phyloP scores from a whole-genome alignment of 768 basidiomycete species.

The Mycena crocata region DNA sequence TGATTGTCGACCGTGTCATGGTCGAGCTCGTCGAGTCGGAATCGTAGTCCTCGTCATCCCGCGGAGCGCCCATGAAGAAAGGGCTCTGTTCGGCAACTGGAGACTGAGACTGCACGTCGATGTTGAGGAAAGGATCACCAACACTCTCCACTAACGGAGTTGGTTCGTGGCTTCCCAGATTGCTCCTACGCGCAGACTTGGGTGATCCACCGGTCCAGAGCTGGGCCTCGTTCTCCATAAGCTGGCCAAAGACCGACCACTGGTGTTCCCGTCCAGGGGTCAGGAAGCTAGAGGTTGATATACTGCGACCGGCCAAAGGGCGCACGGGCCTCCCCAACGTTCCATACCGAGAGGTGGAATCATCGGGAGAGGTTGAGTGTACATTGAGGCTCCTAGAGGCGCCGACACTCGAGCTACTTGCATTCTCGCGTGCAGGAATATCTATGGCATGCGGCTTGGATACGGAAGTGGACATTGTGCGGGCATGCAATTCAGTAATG shows the following conservation, averaged over 20 bases:
- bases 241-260: constrained; percentile 78
- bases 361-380: constrained; percentile 7
- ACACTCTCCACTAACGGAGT: constrained; percentile 4
- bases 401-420: background rate
- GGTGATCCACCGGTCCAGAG: constrained; percentile 37
- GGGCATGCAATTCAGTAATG: background rate
- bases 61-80: constrained; percentile 4
- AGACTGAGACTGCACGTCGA: constrained; percentile 24
- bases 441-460: background rate
- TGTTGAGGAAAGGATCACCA: constrained; percentile 27
- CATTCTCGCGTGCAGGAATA: background rate
- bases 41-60: constrained; percentile 36
- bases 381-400: background rate
- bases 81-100: constrained; percentile 24
- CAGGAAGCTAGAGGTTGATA: constrained; percentile 31
- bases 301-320: constrained; percentile 22
- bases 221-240: constrained; percentile 76
- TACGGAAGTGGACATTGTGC: constrained; percentile 12
- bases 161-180: constrained; percentile 10
- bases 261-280: constrained; percentile 42
- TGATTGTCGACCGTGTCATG: constrained; percentile 28
- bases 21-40: constrained; percentile 34
- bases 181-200: constrained; percentile 26
- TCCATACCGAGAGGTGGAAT: constrained; percentile 15
- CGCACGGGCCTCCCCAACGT: constrained; percentile 6